Base-by-base conservation (phyloP, 768 basidiomycete species). In the Termitomyces bulborhizus region DNA sequence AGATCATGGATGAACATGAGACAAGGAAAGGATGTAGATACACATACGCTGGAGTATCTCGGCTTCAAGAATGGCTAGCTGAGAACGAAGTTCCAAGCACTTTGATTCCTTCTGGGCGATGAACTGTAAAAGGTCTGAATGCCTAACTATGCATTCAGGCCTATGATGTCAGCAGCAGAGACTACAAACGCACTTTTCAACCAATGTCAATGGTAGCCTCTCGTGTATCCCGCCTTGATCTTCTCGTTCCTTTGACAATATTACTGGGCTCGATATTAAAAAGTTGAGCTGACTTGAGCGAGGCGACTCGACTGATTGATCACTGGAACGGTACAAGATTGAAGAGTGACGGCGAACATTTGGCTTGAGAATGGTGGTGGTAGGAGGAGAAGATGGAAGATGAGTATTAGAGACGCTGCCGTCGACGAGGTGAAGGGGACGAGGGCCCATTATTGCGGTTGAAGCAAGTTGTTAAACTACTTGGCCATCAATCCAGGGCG, bases 71-170 rank as follows among this genome's bases (percentile, higher is more conserved):
- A 70, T 64, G 7, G 78, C 76, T 2, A 93, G 81, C 60, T 90
- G 88, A 4, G 85, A 81, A 16, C 89, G 83, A 43, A 93, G 75
- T 55, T 93, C 90, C 40, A 93, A 79, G 61, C 88, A 91, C 66
- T 84, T 87, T 0, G 87, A 81, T 66, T 93, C 91, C 60, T 93
- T 92, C 69, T 91, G 89, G 0, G 91, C 90, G 49, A 93, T 93
- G 56, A 86, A 86, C 31, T 80, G 86, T n/a, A 93, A 72, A 2
- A 93, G 71, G 53, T 92, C 90, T 6, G 85, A 82, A 62, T 93
- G 88, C 63, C 91, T 93, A 58, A 26, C 31, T 3, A 39, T 31
- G n/a, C 56, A 7, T 50, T 48, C 36, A 57, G 21, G 31, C 53
- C 26, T 34, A 51, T 42, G 46, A 45, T 40, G 32, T 18, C 18